Evolutionary conservation across 345 rosid genomes (phyloP), one percentile per base, ranked within the genome.

Genomic region (Bruguiera sexangula): DNA sequence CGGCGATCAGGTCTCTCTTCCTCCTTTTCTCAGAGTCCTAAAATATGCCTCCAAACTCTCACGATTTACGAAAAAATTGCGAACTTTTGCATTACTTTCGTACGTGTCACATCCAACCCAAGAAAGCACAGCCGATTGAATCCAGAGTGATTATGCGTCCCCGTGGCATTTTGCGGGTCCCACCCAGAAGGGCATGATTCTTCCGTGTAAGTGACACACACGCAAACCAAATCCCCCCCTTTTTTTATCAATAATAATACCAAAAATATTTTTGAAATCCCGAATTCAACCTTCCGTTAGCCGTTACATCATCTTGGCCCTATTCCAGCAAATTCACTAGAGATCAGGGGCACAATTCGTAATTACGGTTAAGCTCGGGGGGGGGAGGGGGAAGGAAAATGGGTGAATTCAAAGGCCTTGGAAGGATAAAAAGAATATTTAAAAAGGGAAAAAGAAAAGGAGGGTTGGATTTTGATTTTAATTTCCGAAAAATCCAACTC

Each of bases 171-270:
- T 18, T 55, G 53, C 15, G 3, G 3, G 52, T 61, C 21, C 36
- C 50, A 43, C 50, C 5, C 36, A 37, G 55, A 16, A 46, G 67
- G 6, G 52, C 66, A 62, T 10, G 73, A 69, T 69, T 72, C 65
- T 70, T 63, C 51, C 52, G 56, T 67, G 65, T 29, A 71, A 74
- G 76, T 57, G 51, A 3, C 3, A 54, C 39, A 39, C 79, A 73
- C 78, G 68, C 26, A 73, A 54, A 16, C 55, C 20, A 30, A 30
- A 56, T 39, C 61, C 0, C 26, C 8, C 29, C 29, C 29, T 2
- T 19, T 19, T 55, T 24, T 54, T 27, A 21, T 43, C 55, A 37
- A 26, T 37, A 24, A 22, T 55, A 55, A n/a, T 55, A 9, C 60
- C 16, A 56, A 11, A 22, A 20, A 52, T 6, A n/a, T 3, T 6